Evolutionary conservation across 768 basidiomycete species (phyloP), one percentile per base, ranked within the genome.

Genomic region (Lactifluus subvellereus): DNA sequence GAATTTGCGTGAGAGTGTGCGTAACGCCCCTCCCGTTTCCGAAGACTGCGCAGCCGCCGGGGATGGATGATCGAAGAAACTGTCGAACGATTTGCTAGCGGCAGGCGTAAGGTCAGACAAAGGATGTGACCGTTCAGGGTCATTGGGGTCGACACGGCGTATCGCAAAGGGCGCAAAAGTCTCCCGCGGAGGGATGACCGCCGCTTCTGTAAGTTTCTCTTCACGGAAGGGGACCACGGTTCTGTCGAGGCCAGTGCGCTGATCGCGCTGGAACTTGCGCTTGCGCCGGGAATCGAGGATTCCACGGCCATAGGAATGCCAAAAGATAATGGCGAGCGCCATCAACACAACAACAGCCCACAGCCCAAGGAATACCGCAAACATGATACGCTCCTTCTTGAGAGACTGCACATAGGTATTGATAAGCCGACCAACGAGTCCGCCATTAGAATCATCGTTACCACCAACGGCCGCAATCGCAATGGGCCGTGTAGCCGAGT

Each of bases 341-440:
- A 95, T 88, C 61, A 96, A 69, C 33, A 94, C 85, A 50, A 97
- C 91, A 42, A 92, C 45, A 18, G 76, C 82, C 94, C 94, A 98
- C 2, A 98, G 77, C 0, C 76, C 87, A 67, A 96, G 79, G 76
- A 97, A 93, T 66, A 95, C 79, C 2, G 73, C 72, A 71, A 96
- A 97, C 79, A 93, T 90, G 64, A 92, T 72, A 38, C 89, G 84
- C 72, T 97, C 93, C 71, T 87, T 87, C 76, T 84, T 79, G 67
- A 98, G 77, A 20, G 85, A 81, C 11, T 76, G 74, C 14, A 86
- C 83, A 71, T 97, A 98, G 10, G 82, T 77, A 53, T 83, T 76
- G 67, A 98, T 82, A 60, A 98, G 76, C 54, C 80, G 80, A 16
- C 85, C 87, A 42, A 97, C 77, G 65, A 95, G 74, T 27, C 89